Percentiles rank a stretch among this genome's conserved stretches.
Conservation (phyloP, 306 rosid genomes). For the Malus sieversii region DNA sequence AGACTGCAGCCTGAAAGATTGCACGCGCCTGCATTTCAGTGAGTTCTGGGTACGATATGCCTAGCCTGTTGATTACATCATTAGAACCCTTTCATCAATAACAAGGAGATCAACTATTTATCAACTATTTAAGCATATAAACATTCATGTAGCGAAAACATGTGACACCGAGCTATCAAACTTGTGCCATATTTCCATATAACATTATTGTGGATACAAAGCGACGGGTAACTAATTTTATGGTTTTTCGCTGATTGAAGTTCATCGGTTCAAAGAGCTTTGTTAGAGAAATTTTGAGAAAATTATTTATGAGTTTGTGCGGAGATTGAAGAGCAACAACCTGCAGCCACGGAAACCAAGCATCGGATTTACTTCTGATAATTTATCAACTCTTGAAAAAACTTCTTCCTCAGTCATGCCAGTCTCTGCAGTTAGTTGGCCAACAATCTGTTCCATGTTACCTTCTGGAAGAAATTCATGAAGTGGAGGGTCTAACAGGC, state of each 20-base stretch:
- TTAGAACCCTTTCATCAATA: constrained; percentile 8
- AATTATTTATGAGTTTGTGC: too few relatives aligned
- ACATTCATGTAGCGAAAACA: background rate
- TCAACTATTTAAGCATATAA: background rate
- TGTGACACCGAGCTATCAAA: background rate
- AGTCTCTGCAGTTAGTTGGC: constrained; percentile 69
- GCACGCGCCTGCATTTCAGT: constrained; percentile 97
- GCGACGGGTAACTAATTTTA: too few relatives aligned
- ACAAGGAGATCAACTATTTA: background rate
- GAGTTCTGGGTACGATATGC: constrained; percentile 87
- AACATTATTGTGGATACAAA: too few relatives aligned
- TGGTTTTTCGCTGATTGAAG: too few relatives aligned
- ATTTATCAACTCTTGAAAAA: constrained; percentile 66
- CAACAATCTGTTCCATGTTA: constrained; percentile 69
- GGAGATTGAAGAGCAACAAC: constrained; percentile 15
- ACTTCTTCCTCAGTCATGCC: constrained; percentile 90
- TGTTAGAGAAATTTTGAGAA: too few relatives aligned
- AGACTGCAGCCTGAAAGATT: constrained; percentile 77
- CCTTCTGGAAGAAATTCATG: constrained; percentile 99
- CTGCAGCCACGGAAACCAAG: constrained; percentile 99
- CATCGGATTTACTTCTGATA: constrained; percentile 98
- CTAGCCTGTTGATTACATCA: constrained; percentile 51
- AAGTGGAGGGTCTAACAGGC: constrained; percentile 95
- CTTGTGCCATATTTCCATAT: background rate
- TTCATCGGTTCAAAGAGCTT: too few relatives aligned